Conservation (phyloP, 2,329 filamentous ascomycete genomes). For the Cordyceps javanica region DNA sequence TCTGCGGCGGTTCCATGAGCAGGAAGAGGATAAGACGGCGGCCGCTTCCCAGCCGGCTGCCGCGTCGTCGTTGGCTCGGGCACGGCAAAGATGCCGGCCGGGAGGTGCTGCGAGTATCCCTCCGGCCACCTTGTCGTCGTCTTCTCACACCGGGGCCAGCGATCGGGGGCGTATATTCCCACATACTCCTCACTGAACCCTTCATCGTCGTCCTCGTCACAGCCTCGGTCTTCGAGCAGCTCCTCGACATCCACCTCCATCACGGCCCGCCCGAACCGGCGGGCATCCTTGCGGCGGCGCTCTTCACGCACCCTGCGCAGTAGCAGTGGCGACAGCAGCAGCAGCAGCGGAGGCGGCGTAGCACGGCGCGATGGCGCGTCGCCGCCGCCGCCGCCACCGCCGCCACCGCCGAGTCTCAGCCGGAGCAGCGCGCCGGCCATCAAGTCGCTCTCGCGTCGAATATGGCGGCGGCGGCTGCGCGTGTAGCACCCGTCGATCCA, state of each 20-base stretch:
- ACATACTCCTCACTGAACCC: neutral
- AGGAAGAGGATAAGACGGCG: no score
- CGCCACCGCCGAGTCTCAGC: neutral
- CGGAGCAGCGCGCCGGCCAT: neutral
- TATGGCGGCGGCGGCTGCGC: neutral
- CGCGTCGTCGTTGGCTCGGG: neutral
- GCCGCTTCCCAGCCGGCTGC: neutral
- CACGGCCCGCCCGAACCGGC: no score
- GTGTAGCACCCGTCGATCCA: conserved; percentile 19
- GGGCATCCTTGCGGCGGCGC: no score
- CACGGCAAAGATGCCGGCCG: neutral
- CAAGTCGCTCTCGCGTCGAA: conserved; percentile 4
- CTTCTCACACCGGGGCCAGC: neutral
- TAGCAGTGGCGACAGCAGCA: no score
- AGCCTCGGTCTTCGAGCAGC: neutral
- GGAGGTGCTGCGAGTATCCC: neutral
- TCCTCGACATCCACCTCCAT: neutral
- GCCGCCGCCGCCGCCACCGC: no score
- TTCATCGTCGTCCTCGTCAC: neutral
- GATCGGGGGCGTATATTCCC: neutral
- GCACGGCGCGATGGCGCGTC: neutral
- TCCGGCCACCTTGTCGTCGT: neutral
- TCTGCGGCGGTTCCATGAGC: no score
- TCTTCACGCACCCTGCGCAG: no score
- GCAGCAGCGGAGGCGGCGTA: no score